Conservation (phyloP, 2,329 filamentous ascomycete genomes). For the Chaetomiaceae sp. region DNA sequence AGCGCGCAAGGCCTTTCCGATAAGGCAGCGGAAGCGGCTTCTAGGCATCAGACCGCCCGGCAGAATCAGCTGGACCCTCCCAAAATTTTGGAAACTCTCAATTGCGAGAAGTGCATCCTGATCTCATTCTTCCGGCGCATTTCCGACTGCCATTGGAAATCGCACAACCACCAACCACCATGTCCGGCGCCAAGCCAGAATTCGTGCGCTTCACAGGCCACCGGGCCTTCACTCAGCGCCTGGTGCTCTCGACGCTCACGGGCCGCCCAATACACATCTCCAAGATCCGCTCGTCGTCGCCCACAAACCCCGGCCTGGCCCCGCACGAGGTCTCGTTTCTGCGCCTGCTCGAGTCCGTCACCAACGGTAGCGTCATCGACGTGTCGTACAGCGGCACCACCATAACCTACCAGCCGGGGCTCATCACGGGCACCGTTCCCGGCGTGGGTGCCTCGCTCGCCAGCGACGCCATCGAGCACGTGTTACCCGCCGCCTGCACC, state of each 20-base stretch:
- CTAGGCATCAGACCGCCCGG: conserved; percentile 24
- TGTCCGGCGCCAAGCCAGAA: conserved; percentile 46
- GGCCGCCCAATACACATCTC: conserved; percentile 87
- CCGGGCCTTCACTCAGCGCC: conserved; percentile 73
- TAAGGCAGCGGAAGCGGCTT: conserved; percentile 20
- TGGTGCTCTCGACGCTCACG: conserved; percentile 86
- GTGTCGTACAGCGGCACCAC: conserved; percentile 96
- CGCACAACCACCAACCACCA: conserved; percentile 26
- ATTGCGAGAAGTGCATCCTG: not conserved
- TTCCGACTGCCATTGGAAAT: no score
- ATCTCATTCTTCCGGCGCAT: no score
- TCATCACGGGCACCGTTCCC: conserved; percentile 80
- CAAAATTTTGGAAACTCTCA: conserved; percentile 26
- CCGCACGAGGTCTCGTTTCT: conserved; percentile 94
- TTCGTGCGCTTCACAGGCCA: conserved; percentile 78
- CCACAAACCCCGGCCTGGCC: conserved; percentile 81
- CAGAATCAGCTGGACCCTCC: conserved; percentile 27
- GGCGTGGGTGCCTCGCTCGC: conserved; percentile 64
- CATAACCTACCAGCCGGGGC: conserved; percentile 82
- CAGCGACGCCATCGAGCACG: conserved; percentile 75
- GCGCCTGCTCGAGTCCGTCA: conserved; percentile 87
- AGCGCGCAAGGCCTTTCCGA: conserved; percentile 16
- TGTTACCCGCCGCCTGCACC: conserved; percentile 69
- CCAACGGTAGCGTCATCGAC: conserved; percentile 91
- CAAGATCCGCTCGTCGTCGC: conserved; percentile 83